Conservation (phyloP, 768 basidiomycete genomes). For the Plicaturopsis crispa region DNA sequence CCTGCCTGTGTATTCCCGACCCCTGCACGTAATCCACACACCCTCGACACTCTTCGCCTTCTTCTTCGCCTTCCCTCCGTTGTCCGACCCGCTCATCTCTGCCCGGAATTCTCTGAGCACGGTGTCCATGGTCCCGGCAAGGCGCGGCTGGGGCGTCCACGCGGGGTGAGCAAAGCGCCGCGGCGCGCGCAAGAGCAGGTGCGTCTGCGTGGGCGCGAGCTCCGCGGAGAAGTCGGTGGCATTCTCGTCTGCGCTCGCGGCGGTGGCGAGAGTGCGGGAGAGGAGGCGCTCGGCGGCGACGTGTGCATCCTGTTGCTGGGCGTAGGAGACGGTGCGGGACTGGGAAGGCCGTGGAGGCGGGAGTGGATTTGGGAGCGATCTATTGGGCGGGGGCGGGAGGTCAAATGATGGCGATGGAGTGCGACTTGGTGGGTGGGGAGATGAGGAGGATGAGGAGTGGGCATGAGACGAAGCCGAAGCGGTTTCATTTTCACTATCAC, state of each 20-base stretch:
- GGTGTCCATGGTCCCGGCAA: slow-evolving; percentile 27
- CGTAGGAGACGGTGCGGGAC: slow-evolving; percentile 4
- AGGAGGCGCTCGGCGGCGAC: slow-evolving; percentile 31
- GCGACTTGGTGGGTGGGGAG: slow-evolving; percentile 18
- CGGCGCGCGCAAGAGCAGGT: slow-evolving; percentile 39
- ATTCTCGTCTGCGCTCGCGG: slow-evolving; percentile 31
- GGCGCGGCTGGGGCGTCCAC: slow-evolving; percentile 40
- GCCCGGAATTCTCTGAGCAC: slow-evolving; percentile 27
- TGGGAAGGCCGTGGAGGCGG: background rate
- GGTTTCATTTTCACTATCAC: slow-evolving; percentile 6
- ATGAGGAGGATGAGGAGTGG: background rate
- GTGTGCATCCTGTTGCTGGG: slow-evolving; percentile 26
- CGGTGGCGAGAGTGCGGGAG: slow-evolving; percentile 36
- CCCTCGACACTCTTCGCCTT: slow-evolving; percentile 24
- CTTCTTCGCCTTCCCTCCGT: slow-evolving; percentile 22
- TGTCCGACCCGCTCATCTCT: slow-evolving; percentile 13
- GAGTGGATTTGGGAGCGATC: background rate
- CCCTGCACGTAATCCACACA: slow-evolving; percentile 28
- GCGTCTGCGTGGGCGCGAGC: slow-evolving; percentile 41
- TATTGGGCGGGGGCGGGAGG: slow-evolving; percentile 3
- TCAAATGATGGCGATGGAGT: slow-evolving; percentile 18
- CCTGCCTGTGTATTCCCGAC: slow-evolving; percentile 2
- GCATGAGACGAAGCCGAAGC: slow-evolving; percentile 1
- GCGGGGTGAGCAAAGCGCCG: slow-evolving; percentile 37
- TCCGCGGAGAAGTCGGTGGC: slow-evolving; percentile 11